Percentiles rank a stretch among this genome's conserved stretches.
Evolutionary conservation across 495 filamentous ascomycete species (phyloP).

Genomic region (Aspergillus nidulans): DNA sequence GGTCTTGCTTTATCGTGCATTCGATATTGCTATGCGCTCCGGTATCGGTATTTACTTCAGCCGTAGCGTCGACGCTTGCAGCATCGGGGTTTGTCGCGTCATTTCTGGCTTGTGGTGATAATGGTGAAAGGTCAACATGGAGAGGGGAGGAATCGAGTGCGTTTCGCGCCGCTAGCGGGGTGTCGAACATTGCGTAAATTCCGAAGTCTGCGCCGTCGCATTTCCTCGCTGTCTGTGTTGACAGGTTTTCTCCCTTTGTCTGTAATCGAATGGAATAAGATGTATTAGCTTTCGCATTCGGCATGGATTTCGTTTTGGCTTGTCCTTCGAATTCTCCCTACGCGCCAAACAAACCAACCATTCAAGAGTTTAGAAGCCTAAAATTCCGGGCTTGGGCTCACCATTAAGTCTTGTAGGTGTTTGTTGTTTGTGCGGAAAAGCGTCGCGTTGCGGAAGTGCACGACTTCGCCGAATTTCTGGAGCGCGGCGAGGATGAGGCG

Average conservation of each 20-base stretch:
- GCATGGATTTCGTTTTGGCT: no score
- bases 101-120: background rate
- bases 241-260: no score
- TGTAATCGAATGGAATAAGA: no score
- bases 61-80: no score
- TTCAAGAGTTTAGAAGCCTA: no score
- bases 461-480: conserved; percentile 71
- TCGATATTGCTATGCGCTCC: conserved; percentile 15
- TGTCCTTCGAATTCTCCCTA: no score
- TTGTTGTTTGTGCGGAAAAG: background rate
- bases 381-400: no score
- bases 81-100: no score
- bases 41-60: no score
- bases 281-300: no score
- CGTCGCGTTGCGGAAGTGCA: conserved; percentile 59
- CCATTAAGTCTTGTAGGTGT: background rate
- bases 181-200: conserved; percentile 33
- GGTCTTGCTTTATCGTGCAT: conserved; percentile 24
- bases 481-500: conserved; percentile 66
- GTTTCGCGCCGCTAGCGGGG: conserved; percentile 25
- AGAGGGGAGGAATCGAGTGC: conserved; percentile 35
- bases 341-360: no score
- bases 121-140: conserved; percentile 9
- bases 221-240: background rate
- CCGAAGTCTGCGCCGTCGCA: background rate